Evolutionary conservation across 352 stramenopile species (phyloP).

Genomic region (Phytophthora europaea): DNA sequence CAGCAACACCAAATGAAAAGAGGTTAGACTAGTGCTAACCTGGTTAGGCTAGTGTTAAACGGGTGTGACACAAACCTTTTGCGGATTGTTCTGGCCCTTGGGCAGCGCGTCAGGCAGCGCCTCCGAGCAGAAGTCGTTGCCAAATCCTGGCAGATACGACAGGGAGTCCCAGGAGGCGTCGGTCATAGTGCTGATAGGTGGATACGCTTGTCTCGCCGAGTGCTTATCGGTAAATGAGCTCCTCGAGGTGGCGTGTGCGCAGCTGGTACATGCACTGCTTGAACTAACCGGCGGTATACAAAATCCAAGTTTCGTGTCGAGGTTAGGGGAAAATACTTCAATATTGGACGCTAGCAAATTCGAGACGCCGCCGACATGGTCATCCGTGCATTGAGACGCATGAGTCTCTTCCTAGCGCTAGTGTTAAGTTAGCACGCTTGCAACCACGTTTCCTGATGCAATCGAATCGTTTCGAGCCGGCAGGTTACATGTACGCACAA

Average conservation of each 20-base stretch:
- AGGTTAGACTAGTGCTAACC: not conserved
- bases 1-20: not conserved
- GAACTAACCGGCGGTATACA: not conserved
- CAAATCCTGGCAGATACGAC: conserved; percentile 93
- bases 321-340: not conserved
- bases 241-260: not conserved
- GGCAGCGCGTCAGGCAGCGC: conserved; percentile 91
- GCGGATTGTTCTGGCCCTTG: conserved; percentile 95
- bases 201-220: not conserved
- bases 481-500: not conserved
- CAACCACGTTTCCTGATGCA: not conserved
- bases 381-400: not conserved
- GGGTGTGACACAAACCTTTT: conserved; percentile 53
- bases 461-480: not conserved
- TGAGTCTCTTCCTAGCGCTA: not conserved
- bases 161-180: conserved; percentile 64
- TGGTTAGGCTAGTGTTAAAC: not conserved
- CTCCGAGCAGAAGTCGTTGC: conserved; percentile 96
- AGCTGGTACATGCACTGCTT: not conserved
- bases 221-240: conserved; percentile 29
- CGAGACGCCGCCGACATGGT: not conserved
- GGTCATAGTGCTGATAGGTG: conserved; percentile 15
- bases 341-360: not conserved
- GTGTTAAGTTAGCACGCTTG: not conserved
- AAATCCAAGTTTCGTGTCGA: not conserved